phyloP scores from a whole-genome alignment of 1,139 yeast species.

The Suhomyces panamericanus region DNA sequence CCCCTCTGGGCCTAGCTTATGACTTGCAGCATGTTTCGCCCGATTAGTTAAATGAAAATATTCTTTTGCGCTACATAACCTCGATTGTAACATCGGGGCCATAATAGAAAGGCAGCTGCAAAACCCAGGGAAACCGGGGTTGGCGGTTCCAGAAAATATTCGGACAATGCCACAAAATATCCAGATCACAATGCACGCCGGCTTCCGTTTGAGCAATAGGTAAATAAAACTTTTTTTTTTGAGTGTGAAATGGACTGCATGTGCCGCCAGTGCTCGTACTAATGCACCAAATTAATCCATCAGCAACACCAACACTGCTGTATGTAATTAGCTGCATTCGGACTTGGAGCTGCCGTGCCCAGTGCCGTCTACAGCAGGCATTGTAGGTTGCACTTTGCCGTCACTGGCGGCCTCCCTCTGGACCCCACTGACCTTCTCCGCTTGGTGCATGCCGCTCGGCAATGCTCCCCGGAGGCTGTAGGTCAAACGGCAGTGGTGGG shows the following conservation, averaged over 20 bases:
- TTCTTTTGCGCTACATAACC: constrained; percentile 6
- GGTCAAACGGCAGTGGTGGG: constrained; percentile 4
- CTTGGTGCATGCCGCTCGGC: not conserved
- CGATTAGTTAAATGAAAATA: constrained; percentile 13
- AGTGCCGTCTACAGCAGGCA: not conserved
- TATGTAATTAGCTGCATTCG: constrained; percentile 7
- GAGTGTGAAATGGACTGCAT: constrained; percentile 3
- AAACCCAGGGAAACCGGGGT: constrained; percentile 5
- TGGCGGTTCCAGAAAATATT: constrained; percentile 4
- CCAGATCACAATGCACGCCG: constrained; percentile 1
- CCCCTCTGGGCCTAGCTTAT: constrained; percentile 8
- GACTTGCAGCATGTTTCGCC: constrained; percentile 7
- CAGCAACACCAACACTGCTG: constrained; percentile 3
- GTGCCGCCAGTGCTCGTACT: not conserved
- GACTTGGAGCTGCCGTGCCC: not conserved
- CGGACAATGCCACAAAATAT: constrained; percentile 8
- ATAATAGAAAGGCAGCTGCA: constrained; percentile 7
- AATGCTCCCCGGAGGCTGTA: not conserved
- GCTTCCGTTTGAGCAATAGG: constrained; percentile 10
- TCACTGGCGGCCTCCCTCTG: too few relatives aligned
- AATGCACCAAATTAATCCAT: constrained; percentile 5
- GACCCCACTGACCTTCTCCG: too few relatives aligned
- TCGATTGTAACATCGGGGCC: not conserved
- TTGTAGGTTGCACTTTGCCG: too few relatives aligned
- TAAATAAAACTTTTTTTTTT: constrained; percentile 5